Evolutionary conservation across 192 early-diverging fungal genomes (phyloP).

Genomic region (Chytriomyces confervae): DNA sequence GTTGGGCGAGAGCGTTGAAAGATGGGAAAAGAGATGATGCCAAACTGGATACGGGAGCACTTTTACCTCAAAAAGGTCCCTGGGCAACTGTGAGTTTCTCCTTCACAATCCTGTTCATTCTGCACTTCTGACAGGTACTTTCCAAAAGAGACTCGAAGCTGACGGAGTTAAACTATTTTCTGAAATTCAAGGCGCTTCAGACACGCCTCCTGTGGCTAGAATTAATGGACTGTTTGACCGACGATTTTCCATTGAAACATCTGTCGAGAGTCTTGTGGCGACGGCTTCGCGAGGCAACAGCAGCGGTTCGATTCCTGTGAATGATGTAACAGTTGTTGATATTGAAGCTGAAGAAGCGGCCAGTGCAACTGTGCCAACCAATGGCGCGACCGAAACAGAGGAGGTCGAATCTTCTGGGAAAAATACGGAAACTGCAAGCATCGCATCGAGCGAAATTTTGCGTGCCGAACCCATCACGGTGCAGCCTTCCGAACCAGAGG

Average conservation of each 20-base stretch:
- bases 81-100: slow-evolving; percentile 26
- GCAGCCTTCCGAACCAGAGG: neutral
- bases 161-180: slow-evolving; percentile 49
- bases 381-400: neutral
- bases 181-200: slow-evolving; percentile 24
- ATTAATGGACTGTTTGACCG: slow-evolving; percentile 36
- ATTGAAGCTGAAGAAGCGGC: neutral
- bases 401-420: neutral
- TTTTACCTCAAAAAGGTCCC: slow-evolving; percentile 5
- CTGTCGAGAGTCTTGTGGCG: neutral
- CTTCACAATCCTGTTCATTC: too few relatives aligned
- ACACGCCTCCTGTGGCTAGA: slow-evolving; percentile 40
- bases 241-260: slow-evolving; percentile 42
- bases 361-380: neutral
- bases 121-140: too few relatives aligned
- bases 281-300: neutral
- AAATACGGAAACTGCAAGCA: neutral
- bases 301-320: neutral
- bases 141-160: slow-evolving; percentile 30
- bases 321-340: slow-evolving; percentile 21
- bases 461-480: too few relatives aligned
- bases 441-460: too few relatives aligned
- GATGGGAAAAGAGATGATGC: neutral
- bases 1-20: slow-evolving; percentile 42
- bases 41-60: neutral